Evolutionary conservation across 1,139 yeast genomes (phyloP).

Genomic region (Yamadazyma diospyri): DNA sequence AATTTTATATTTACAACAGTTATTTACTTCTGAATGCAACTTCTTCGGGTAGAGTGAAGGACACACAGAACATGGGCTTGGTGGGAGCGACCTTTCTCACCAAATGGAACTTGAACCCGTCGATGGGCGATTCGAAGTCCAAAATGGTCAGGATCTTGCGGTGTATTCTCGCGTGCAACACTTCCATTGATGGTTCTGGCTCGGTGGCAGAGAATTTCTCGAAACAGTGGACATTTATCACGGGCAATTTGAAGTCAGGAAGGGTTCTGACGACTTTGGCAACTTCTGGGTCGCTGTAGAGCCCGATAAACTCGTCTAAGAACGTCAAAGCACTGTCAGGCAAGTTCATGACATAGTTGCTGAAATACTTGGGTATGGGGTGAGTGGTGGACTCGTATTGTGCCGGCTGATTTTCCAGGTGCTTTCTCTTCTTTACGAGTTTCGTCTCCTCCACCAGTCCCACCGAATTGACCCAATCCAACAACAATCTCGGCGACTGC

Average conservation of each 20-base stretch:
- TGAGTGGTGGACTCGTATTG: slow-evolving; percentile 27
- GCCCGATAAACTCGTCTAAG: slow-evolving; percentile 69
- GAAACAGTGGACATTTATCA: slow-evolving; percentile 86
- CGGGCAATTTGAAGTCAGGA: slow-evolving; percentile 62
- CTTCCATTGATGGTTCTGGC: slow-evolving; percentile 66
- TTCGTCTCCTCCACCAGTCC: slow-evolving; percentile 26
- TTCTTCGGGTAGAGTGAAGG: slow-evolving; percentile 71
- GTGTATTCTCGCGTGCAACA: slow-evolving; percentile 61
- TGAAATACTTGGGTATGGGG: slow-evolving; percentile 55
- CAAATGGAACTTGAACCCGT: slow-evolving; percentile 60
- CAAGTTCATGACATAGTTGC: slow-evolving; percentile 89
- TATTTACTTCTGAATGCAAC: slow-evolving; percentile 54
- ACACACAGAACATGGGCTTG: slow-evolving; percentile 90
- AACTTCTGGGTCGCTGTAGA: slow-evolving; percentile 46
- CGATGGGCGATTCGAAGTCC: slow-evolving; percentile 44
- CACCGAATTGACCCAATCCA: slow-evolving; percentile 28
- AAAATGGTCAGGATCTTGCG: slow-evolving; percentile 54
- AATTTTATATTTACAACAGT: slow-evolving; percentile 2
- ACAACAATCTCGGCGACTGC: slow-evolving; percentile 51
- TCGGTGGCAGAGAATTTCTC: slow-evolving; percentile 76
- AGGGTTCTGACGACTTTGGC: slow-evolving; percentile 26
- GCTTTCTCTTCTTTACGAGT: slow-evolving; percentile 31
- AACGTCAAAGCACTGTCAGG: slow-evolving; percentile 94
- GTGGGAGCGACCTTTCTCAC: slow-evolving; percentile 96
- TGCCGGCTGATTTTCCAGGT: slow-evolving; percentile 24